Percentiles rank a stretch among this genome's conserved stretches.
Evolutionary conservation across 2,329 filamentous ascomycete species (phyloP).

Genomic region (Penicillium rolfsii): DNA sequence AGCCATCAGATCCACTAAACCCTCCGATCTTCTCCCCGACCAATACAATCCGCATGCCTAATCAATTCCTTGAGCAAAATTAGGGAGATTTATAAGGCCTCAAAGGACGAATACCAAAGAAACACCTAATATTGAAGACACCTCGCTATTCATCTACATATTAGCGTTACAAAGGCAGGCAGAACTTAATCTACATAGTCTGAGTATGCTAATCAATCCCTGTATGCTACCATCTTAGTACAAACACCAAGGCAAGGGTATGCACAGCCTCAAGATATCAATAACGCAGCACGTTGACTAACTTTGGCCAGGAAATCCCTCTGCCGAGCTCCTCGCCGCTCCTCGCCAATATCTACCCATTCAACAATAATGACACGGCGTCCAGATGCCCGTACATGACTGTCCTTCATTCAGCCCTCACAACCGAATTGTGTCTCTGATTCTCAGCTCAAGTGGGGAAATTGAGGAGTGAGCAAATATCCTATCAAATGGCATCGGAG

Average conservation of each 20-base stretch:
- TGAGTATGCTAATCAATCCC: background rate
- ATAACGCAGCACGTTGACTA: background rate
- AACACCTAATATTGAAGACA: background rate
- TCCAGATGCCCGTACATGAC: background rate
- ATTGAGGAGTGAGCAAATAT: background rate
- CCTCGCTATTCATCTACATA: background rate
- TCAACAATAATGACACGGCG: background rate
- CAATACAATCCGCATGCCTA: background rate
- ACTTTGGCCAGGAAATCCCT: background rate
- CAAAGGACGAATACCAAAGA: background rate
- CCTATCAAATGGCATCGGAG: slow-evolving; percentile 1
- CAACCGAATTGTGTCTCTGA: background rate
- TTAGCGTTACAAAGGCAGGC: background rate
- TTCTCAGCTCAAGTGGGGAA: background rate
- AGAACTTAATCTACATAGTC: background rate
- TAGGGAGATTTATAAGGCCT: background rate
- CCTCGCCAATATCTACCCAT: background rate
- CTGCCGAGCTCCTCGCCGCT: background rate
- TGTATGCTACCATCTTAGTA: background rate
- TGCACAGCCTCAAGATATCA: background rate
- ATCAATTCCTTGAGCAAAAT: background rate
- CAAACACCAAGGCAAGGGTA: background rate
- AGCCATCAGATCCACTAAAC: too few relatives aligned
- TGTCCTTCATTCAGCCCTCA: background rate
- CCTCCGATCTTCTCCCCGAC: too few relatives aligned